These are phyloP conservation scores for Saturnispora besseyi DNA, from an alignment of 805 yeast genomes.

Conservation along the genomic window DNA sequence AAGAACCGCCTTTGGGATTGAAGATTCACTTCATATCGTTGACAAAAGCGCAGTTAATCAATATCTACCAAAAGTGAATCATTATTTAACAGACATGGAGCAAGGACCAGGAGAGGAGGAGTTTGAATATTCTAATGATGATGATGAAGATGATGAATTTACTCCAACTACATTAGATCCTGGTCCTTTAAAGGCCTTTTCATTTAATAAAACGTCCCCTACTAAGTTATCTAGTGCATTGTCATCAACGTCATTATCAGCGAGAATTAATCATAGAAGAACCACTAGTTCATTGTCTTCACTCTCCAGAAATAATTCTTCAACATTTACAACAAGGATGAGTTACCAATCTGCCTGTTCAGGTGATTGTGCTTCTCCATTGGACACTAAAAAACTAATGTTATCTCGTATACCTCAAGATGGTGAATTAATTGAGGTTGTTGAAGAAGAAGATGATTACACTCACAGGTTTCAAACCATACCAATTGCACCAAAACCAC, in stretches of 20 bases:
- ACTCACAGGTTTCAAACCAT: not conserved
- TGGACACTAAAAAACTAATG: not conserved
- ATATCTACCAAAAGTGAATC: not conserved
- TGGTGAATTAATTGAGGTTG: not conserved
- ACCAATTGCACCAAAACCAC: conserved; percentile 1
- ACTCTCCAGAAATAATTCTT: not conserved
- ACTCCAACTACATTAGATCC: not conserved
- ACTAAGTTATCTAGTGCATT: not conserved
- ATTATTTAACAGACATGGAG: not conserved
- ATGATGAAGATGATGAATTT: not conserved
- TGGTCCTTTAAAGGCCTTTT: not conserved
- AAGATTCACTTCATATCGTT: not conserved
- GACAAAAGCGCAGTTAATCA: not conserved
- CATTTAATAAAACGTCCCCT: conserved; percentile 5
- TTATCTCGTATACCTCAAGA: not conserved
- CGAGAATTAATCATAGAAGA: not conserved
- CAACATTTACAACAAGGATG: not conserved
- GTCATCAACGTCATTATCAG: not conserved
- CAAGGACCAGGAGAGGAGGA: not conserved
- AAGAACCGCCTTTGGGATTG: not conserved
- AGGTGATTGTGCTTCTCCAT: not conserved
- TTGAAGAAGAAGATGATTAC: not conserved
- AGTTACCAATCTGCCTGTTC: conserved; percentile 5
- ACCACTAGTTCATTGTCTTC: conserved; percentile 1
- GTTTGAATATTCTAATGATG: not conserved